Conservation (phyloP, 2,329 filamentous ascomycete species). For the Phyllosticta citriasiana region DNA sequence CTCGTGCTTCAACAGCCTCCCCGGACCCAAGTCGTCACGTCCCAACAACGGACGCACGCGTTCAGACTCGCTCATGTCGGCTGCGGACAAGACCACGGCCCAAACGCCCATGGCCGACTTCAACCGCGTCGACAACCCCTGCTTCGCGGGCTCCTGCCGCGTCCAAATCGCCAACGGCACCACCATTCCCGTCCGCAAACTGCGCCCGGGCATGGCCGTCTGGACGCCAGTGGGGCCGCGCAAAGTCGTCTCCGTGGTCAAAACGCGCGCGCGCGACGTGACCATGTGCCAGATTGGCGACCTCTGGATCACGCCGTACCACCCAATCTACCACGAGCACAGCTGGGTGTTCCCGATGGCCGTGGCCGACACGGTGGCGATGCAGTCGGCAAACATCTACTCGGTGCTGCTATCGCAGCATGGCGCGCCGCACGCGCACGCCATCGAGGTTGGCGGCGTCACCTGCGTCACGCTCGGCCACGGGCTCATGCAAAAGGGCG, state of each 20-base stretch:
- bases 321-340: slow-evolving; percentile 38
- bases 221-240: slow-evolving; percentile 41
- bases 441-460: slow-evolving; percentile 31
- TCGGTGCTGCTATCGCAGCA: slow-evolving; percentile 47
- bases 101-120: slow-evolving; percentile 34
- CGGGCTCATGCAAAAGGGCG: slow-evolving; percentile 31
- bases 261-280: slow-evolving; percentile 34
- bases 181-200: slow-evolving; percentile 31
- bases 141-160: slow-evolving; percentile 43
- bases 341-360: slow-evolving; percentile 42
- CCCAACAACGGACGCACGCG: not conserved
- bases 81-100: not conserved
- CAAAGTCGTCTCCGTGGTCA: slow-evolving; percentile 42
- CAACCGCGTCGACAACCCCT: slow-evolving; percentile 34
- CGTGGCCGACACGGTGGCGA: slow-evolving; percentile 19
- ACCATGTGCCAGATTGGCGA: slow-evolving; percentile 38
- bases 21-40: slow-evolving; percentile 15
- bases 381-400: slow-evolving; percentile 46
- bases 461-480: slow-evolving; percentile 53
- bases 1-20: slow-evolving; percentile 28
- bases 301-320: slow-evolving; percentile 50
- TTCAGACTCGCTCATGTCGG: not conserved
- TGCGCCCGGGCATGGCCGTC: slow-evolving; percentile 35
- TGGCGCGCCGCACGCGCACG: slow-evolving; percentile 37
- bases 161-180: slow-evolving; percentile 38